phyloP scores from a whole-genome alignment of 2,329 filamentous ascomycete genomes.

The Aspergillus pseudoterreus region DNA sequence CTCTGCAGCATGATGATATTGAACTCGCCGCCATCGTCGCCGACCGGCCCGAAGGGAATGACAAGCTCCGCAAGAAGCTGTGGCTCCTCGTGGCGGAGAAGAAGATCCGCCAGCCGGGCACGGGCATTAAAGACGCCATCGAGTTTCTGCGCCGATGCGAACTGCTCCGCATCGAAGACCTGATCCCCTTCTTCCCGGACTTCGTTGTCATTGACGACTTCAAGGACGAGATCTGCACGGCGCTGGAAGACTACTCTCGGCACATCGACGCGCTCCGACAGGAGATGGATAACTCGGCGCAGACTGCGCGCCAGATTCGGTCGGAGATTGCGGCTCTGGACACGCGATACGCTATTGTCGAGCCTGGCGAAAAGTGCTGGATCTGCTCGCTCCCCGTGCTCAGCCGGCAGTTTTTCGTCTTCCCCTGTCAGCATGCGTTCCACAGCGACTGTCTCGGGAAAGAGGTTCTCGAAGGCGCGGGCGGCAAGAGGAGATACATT shows the following conservation, averaged over 20 bases:
- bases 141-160: slow-evolving; percentile 91
- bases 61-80: slow-evolving; percentile 80
- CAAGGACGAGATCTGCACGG: slow-evolving; percentile 94
- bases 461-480: slow-evolving; percentile 78
- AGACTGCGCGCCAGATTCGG: slow-evolving; percentile 87
- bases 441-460: slow-evolving; percentile 90
- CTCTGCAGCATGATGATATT: slow-evolving; percentile 82
- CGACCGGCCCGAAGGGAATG: slow-evolving; percentile 73
- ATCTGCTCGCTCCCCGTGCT: slow-evolving; percentile 81
- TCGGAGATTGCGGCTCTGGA: slow-evolving; percentile 82
- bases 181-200: slow-evolving; percentile 97
- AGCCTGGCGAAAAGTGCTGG: slow-evolving; percentile 92
- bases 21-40: slow-evolving; percentile 87
- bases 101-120: slow-evolving; percentile 75
- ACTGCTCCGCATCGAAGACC: slow-evolving; percentile 86
- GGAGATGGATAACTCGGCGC: slow-evolving; percentile 93
- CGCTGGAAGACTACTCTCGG: slow-evolving; percentile 87
- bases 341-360: slow-evolving; percentile 89
- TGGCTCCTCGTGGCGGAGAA: slow-evolving; percentile 95
- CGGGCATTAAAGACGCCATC: slow-evolving; percentile 88
- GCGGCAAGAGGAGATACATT: slow-evolving; percentile 74
- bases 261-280: slow-evolving; percentile 84
- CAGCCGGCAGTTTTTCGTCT: slow-evolving; percentile 93
- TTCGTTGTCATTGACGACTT: slow-evolving; percentile 99
- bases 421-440: slow-evolving; percentile 96